A percentile compares a stretch with the other conserved stretches of the same genome.
phyloP scores from a whole-genome alignment of 768 basidiomycete species.

The Cystobasidiopsis lactophilus region DNA sequence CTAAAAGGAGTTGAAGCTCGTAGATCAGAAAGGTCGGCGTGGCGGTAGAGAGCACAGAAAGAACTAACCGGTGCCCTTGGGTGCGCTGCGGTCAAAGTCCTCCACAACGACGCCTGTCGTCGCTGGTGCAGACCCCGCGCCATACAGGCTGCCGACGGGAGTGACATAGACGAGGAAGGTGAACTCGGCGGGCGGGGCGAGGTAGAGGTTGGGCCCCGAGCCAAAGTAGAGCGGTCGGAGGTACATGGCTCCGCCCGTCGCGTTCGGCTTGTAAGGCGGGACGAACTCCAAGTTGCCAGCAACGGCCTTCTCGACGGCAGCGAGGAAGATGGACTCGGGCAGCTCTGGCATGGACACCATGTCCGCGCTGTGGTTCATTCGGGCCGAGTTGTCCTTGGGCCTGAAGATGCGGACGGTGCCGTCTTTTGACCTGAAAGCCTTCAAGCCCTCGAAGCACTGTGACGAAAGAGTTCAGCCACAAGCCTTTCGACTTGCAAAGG shows the following conservation, averaged over 20 bases:
- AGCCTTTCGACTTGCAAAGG: no score
- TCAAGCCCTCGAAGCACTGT: slow-evolving; percentile 13
- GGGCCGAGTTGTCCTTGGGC: slow-evolving; percentile 17
- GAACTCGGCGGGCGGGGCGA: slow-evolving; percentile 14
- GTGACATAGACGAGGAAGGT: slow-evolving; percentile 16
- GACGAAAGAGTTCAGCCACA: no score
- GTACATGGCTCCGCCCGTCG: slow-evolving; percentile 11
- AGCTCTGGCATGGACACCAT: slow-evolving; percentile 17
- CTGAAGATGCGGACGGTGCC: slow-evolving; percentile 18
- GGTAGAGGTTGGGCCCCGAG: slow-evolving; percentile 13
- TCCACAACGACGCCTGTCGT: slow-evolving; percentile 17
- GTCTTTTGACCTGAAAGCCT: slow-evolving; percentile 19
- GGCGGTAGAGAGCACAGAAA: background rate
- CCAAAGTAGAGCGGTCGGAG: slow-evolving; percentile 13
- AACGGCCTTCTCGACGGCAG: slow-evolving; percentile 13
- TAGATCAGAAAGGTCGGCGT: background rate
- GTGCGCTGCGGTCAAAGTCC: slow-evolving; percentile 18
- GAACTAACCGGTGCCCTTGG: slow-evolving; percentile 12
- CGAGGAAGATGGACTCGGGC: slow-evolving; percentile 16
- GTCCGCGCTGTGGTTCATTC: slow-evolving; percentile 12
- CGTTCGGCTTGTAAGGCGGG: slow-evolving; percentile 15
- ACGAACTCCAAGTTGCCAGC: slow-evolving; percentile 18
- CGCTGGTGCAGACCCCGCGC: slow-evolving; percentile 13
- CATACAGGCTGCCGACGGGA: slow-evolving; percentile 18
- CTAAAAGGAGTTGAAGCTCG: background rate